Percentiles rank a stretch among this genome's conserved stretches.
These are phyloP conservation scores for Backusella circina DNA, from an alignment of 192 early-diverging fungal species.

Conservation along the genomic window DNA sequence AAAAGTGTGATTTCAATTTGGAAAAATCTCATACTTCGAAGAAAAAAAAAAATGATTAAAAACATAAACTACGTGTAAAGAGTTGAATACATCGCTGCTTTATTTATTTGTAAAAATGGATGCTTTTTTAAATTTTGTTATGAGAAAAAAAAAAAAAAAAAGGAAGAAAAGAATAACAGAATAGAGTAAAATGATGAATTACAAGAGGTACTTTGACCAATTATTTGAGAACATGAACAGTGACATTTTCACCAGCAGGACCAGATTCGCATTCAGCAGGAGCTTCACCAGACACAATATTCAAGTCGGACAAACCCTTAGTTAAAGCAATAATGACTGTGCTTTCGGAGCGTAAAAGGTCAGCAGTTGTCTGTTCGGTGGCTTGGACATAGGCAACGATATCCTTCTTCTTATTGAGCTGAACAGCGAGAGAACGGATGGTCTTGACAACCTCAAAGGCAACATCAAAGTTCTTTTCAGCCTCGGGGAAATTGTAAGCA, in stretches of 20 bases:
- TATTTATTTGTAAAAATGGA: too few species aligned
- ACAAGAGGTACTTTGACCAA: not conserved
- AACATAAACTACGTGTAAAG: too few species aligned
- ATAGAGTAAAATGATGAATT: conserved; percentile 36
- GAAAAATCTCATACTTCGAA: too few species aligned
- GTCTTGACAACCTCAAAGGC: conserved; percentile 74
- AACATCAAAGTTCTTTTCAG: conserved; percentile 77
- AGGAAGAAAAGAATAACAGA: too few species aligned
- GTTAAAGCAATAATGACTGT: conserved; percentile 66
- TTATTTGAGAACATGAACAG: conserved; percentile 18
- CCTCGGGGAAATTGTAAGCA: conserved; percentile 57
- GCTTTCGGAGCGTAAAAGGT: conserved; percentile 55
- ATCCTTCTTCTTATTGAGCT: conserved; percentile 74
- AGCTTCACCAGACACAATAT: conserved; percentile 48
- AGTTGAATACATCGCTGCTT: too few species aligned
- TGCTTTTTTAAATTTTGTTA: too few species aligned
- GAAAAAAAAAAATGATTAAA: too few species aligned
- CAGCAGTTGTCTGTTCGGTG: conserved; percentile 34
- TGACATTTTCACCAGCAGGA: conserved; percentile 1
- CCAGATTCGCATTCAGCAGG: conserved; percentile 72
- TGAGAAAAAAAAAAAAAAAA: not conserved
- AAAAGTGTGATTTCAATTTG: too few species aligned
- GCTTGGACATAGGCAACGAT: conserved; percentile 63
- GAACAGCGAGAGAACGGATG: conserved; percentile 71
- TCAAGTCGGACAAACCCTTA: conserved; percentile 70